A percentile compares a stretch with the other conserved stretches of the same genome.
These are phyloP conservation scores for Dryas integrifolia DNA, from an alignment of 331 rosid genomes.

Conservation along the genomic window DNA sequence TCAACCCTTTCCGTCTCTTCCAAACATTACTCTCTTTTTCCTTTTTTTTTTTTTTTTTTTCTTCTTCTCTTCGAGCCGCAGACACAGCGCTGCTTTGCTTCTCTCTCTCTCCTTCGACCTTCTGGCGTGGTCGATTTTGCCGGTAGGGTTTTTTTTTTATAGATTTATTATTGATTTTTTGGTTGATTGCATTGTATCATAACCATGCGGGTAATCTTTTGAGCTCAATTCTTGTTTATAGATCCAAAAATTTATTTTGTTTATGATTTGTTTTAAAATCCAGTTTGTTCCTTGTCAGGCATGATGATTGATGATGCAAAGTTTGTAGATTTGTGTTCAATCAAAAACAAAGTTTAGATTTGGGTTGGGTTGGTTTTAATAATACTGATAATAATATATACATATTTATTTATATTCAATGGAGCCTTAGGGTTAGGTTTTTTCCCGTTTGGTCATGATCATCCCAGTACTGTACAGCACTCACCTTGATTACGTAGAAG, in stretches of 20 bases:
- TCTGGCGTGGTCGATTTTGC: no score
- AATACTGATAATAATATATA: neutral
- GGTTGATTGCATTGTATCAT: neutral
- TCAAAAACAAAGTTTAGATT: neutral
- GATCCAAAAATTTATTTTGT: neutral
- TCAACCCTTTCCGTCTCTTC: neutral
- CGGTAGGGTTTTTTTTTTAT: no score
- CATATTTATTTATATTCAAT: neutral
- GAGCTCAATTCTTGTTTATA: neutral
- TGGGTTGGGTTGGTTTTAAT: neutral
- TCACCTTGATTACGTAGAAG: neutral
- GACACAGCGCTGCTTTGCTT: no score
- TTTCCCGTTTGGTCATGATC: neutral
- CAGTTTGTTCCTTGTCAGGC: neutral
- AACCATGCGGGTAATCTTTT: neutral
- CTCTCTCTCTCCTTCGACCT: neutral
- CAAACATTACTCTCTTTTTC: neutral
- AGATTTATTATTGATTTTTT: neutral
- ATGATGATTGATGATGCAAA: neutral
- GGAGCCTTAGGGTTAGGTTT: neutral
- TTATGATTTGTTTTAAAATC: neutral
- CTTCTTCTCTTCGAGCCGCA: neutral
- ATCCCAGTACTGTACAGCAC: neutral
- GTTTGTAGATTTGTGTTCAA: neutral
- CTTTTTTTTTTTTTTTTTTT: no score